Evolutionary conservation across 192 early-diverging fungal genomes (phyloP), one percentile per base, ranked within the genome.

Genomic region (Dissophora ornata): DNA sequence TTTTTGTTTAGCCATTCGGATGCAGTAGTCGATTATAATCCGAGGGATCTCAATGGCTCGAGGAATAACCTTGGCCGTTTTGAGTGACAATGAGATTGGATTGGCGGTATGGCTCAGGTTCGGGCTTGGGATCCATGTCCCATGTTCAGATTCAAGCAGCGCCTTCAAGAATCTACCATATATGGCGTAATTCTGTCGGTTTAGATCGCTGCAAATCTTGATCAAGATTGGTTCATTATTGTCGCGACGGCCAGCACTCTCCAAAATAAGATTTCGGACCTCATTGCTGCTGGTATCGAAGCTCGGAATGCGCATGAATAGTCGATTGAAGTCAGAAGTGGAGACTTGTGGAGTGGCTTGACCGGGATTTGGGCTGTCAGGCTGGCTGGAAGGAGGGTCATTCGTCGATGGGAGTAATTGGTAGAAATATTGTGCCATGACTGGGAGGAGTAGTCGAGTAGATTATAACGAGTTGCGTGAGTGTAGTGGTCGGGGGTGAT

Each of bases 11-110:
- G 51, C 51, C 51, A 32, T 53, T 26, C 32, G 51, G 29, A 53
- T 53, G 32, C 26, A 53, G 51, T 53, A 53, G 9, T 53, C 51
- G 32, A 53, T 53, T n/a, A 53, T 29, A 29, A 53, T 53, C 29
- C 28, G 32, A 53, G 32, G 51, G 19, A 53, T n/a, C 9, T 29
- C 51, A 34, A 34, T 34, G 29, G 32, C 32, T 53, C 29, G 51
- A 53, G 51, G 51, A 18, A 33, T 34, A 18, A 4, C 13, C 51
- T 53, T 53, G 51, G 18, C 51, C 32, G 3, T 53, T 4, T 33
- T 19, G 32, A 53, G 51, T 8, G 32, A 29, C 3, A 53, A 18
- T 32, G 26, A 29, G 18, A 53, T 32, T 8, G 51, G 51, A 29
- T 53, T 53, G 13, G 1, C 16, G 1, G 1, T 12, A 29, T 28